Base-by-base conservation (phyloP, 768 basidiomycete species). In the Tylopilus balloui region DNA sequence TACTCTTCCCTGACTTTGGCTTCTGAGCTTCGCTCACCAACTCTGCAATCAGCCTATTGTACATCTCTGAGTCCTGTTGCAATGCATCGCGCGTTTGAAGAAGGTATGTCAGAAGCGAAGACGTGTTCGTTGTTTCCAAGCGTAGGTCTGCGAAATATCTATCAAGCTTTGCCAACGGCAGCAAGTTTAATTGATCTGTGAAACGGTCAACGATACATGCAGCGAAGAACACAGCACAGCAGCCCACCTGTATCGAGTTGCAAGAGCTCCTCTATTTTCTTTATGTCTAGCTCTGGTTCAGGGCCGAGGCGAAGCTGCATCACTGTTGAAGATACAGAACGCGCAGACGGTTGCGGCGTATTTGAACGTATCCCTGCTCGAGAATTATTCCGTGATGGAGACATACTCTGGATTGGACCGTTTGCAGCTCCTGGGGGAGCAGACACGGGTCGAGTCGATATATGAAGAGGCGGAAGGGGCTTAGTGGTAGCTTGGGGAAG, bases 11-110 rank as follows among this genome's bases (percentile, higher is more conserved):
- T 7, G 80, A 80, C 61, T 88, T 89, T 46, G 83, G 75, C 67
- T 87, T 90, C 63, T 90, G 88, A 28, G 93, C 92, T 67, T 95
- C 91, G 36, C 83, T 83, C n/a, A 96, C 91, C 42, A 96, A 73
- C 63, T 92, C 92, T 23, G 86, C 93, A 51, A 96, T 96, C 49
- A 93, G 74, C 14, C 83, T 85, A 67, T 96, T 94, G 61, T 92
- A 92, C 23, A 83, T 88, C 71, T 96, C 86, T 31, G 83, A 85
- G 63, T 90, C 88, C 69, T 92, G 90, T 65, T 91, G 88, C 51
- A 91, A 64, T 28, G 84, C 80, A 54, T 92, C 91, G 50, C 83
- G 78, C 32, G 80, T 77, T 69, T 96, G 92, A 52, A 94, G 71
- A 29, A 92, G 70, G 70, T 92, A 80, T 17, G 90, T 92, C 47